Percentiles rank a stretch among this genome's conserved stretches.
Evolutionary conservation across 192 early-diverging fungal genomes (phyloP).

Genomic region (Coemansia sp.): DNA sequence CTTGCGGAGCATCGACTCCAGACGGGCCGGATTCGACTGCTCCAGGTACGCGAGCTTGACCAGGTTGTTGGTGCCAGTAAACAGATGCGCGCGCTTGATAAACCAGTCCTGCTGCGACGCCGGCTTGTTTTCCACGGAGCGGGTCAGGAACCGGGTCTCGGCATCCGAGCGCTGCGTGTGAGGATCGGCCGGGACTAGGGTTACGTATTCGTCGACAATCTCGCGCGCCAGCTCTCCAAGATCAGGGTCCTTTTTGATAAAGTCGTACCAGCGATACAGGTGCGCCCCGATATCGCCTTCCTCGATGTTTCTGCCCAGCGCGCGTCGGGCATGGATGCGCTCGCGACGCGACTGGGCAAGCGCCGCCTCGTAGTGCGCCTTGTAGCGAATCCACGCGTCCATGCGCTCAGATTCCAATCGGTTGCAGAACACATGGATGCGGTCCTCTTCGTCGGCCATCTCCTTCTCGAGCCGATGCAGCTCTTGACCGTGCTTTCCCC

Average conservation of each 20-base stretch:
- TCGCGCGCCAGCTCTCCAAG: slow-evolving; percentile 36
- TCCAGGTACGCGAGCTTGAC: slow-evolving; percentile 43
- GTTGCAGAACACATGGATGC: slow-evolving; percentile 45
- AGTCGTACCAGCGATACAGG: slow-evolving; percentile 38
- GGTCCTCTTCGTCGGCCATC: slow-evolving; percentile 40
- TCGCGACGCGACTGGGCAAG: slow-evolving; percentile 23
- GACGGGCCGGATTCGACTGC: slow-evolving; percentile 26
- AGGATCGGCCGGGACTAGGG: slow-evolving; percentile 36
- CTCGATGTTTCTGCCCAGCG: slow-evolving; percentile 26
- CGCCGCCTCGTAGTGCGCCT: slow-evolving; percentile 19
- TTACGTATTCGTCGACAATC: slow-evolving; percentile 37
- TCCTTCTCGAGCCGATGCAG: slow-evolving; percentile 32
- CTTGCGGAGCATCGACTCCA: slow-evolving; percentile 34
- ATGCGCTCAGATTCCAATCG: slow-evolving; percentile 36
- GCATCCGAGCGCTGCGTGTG: slow-evolving; percentile 36
- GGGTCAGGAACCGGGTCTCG: slow-evolving; percentile 33
- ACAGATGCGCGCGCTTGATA: slow-evolving; percentile 43
- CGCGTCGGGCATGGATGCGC: slow-evolving; percentile 34
- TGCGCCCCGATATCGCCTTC: slow-evolving; percentile 14
- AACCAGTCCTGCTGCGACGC: slow-evolving; percentile 48
- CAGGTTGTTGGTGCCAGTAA: slow-evolving; percentile 44
- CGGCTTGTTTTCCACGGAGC: slow-evolving; percentile 24
- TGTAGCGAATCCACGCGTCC: slow-evolving; percentile 28
- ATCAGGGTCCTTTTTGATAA: slow-evolving; percentile 36
- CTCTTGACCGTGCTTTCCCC: slow-evolving; percentile 40